These are phyloP conservation scores for Metschnikowia henanensis DNA, from an alignment of 805 yeast genomes.

Conservation along the genomic window DNA sequence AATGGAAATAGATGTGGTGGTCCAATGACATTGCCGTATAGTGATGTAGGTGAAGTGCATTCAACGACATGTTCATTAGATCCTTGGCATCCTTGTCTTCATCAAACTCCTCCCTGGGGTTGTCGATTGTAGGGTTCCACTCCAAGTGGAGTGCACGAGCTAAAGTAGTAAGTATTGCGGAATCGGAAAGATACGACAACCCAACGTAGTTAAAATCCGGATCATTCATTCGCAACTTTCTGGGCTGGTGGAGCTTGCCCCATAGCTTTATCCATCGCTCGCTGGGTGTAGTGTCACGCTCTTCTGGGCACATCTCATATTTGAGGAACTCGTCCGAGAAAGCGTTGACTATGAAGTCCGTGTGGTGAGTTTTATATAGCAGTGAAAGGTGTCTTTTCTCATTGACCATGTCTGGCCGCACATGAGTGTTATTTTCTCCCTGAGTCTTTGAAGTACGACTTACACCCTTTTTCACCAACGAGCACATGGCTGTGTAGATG, in stretches of 20 bases:
- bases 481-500: constrained; percentile 52
- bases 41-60: constrained; percentile 30
- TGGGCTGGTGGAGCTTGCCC: constrained; percentile 31
- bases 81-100: constrained; percentile 31
- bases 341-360: constrained; percentile 39
- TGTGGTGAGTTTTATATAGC: constrained; percentile 31
- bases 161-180: constrained; percentile 41
- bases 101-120: constrained; percentile 33
- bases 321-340: constrained; percentile 38
- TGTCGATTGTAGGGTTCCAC: constrained; percentile 41
- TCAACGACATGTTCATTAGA: constrained; percentile 17
- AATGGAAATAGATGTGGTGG: constrained; percentile 45
- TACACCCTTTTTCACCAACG: constrained; percentile 31
- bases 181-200: constrained; percentile 38
- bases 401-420: constrained; percentile 19
- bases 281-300: constrained; percentile 27
- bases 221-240: constrained; percentile 23
- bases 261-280: constrained; percentile 44
- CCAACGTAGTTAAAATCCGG: constrained; percentile 35
- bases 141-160: constrained; percentile 42
- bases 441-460: background rate
- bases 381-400: constrained; percentile 29
- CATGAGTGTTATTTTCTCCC: constrained; percentile 14
- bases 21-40: constrained; percentile 47
- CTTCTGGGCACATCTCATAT: constrained; percentile 35